Evolutionary conservation across 129 eudicot genomes (phyloP), one percentile per base, ranked within the genome.

Genomic region (Lonicera japonica): DNA sequence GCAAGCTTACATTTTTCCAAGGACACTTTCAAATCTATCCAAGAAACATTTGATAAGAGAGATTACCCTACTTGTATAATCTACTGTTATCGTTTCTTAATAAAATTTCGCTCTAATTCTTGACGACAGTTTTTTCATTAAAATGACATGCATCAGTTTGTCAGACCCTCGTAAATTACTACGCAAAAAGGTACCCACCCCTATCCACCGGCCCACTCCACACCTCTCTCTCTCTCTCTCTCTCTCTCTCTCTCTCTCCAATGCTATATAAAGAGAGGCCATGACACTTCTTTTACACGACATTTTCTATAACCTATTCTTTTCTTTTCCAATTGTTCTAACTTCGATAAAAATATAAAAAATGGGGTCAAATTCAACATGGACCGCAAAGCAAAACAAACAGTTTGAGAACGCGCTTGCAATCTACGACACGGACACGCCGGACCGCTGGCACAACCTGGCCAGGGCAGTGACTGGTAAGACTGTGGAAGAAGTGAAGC

Each of bases 311-410:
- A 8, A 56, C 61, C 14, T 12, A 56, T 3, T 58, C 18, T 19
- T 58, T 21, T 58, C 61, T 17, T 34, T 58, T 29, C 39, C 47
- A 8, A 34, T 58, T 3, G 16, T 43, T 43, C 50, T 43, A 8
- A 43, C 5, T 14, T 8, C n/a, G 16, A 10, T 43, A 43, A 10
- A 43, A 43, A 43, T 3, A 43, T 4, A 8, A 14, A 43, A 43
- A 43, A 73, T 68, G 79, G 62, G 25, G 0, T 65, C 77, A 21
- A 66, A 60, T 40, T 71, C 82, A 10, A 50, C 47, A 6, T 73
- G 83, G 83, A 78, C 79, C 4, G 54, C 46, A 0, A 52, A 57
- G 60, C 71, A 78, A 63, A 73, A 77, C 83, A 77, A 67, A 57
- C 19, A 17, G 34, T 77, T 77, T 54, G 83, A 77, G 67, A 39